Evolutionary conservation across 257 asterid genomes (phyloP), one percentile per base, ranked within the genome.

Genomic region (Solanum medicagineum): DNA sequence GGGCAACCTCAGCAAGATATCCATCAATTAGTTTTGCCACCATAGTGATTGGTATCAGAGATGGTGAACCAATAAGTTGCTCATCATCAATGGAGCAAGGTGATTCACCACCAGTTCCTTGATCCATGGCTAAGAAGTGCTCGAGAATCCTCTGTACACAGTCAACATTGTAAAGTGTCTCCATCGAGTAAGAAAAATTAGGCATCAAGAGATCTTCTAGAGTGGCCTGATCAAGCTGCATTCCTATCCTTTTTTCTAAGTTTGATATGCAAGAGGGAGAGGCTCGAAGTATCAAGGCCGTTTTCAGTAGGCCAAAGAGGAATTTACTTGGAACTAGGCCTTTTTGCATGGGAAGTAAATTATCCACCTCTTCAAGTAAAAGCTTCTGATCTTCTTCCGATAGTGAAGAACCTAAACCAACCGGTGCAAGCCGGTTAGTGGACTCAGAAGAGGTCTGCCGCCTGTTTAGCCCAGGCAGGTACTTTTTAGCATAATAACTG

Each of bases 121-220:
- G 96, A 86, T 94, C 97, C 90, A 92, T 88, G 57, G 93, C 93
- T 93, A 96, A 89, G 91, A 96, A 96, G 89, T 96, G 98, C 81
- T 96, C 98, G 12, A 96, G 92, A 86, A 92, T 89, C 86, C 97
- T 90, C 59, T 89, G 97, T 22, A 93, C 94, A 51, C 99, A 96
- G 62, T 96, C 99, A 40, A 95, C 98, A 59, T 95, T 97, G 81
- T 96, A 96, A 20, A 96, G 88, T n/a, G 97, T 94, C 92, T 96
- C 99, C 98, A 92, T 95, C 49, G 99, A 93, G 83, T 96, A 71
- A 8, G 96, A 92, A 86, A 93, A 90, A 68, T 90, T 95, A 0
- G 99, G 97, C 97, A 96, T 94, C 89, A 96, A 86, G n/a, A 96
- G 97, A 90, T 96, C 99, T 86, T 96, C 99, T 7, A 96, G 98